Conservation (phyloP, 1,284 basidiomycete species). For the Anthracocystis setariae region DNA sequence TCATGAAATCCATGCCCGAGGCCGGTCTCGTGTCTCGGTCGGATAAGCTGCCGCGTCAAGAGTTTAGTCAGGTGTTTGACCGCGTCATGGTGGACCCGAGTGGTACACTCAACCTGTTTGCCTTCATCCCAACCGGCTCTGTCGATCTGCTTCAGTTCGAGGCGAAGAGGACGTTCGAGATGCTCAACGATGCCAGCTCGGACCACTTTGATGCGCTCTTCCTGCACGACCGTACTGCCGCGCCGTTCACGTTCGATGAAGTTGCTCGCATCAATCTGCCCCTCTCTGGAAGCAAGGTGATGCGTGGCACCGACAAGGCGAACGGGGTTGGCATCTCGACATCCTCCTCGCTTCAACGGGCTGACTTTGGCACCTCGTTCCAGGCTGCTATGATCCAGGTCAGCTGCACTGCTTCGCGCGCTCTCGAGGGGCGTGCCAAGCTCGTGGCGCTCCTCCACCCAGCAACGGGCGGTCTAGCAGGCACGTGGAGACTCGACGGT, state of each 20-base stretch:
- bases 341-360: slow-evolving; percentile 28
- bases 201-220: slow-evolving; percentile 82
- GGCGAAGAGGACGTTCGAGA: slow-evolving; percentile 57
- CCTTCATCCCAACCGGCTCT: slow-evolving; percentile 70
- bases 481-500: slow-evolving; percentile 45
- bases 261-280: slow-evolving; percentile 55
- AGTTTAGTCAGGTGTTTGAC: slow-evolving; percentile 65
- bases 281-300: slow-evolving; percentile 6
- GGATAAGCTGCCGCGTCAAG: slow-evolving; percentile 64
- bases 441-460: slow-evolving; percentile 45
- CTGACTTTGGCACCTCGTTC: slow-evolving; percentile 51
- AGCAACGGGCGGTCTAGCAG: slow-evolving; percentile 35
- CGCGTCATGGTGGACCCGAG: slow-evolving; percentile 81
- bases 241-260: slow-evolving; percentile 67
- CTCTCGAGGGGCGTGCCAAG: slow-evolving; percentile 41
- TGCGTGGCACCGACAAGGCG: slow-evolving; percentile 2
- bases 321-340: slow-evolving; percentile 21
- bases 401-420: slow-evolving; percentile 52
- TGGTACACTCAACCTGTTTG: slow-evolving; percentile 80
- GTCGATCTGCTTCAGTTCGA: slow-evolving; percentile 74
- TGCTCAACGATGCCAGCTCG: slow-evolving; percentile 66
- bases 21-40: slow-evolving; percentile 43
- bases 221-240: slow-evolving; percentile 69
- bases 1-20: slow-evolving; percentile 71
- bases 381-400: slow-evolving; percentile 42